Evolutionary conservation across 192 early-diverging fungal genomes (phyloP).

Genomic region (Umbelopsis vinacea): DNA sequence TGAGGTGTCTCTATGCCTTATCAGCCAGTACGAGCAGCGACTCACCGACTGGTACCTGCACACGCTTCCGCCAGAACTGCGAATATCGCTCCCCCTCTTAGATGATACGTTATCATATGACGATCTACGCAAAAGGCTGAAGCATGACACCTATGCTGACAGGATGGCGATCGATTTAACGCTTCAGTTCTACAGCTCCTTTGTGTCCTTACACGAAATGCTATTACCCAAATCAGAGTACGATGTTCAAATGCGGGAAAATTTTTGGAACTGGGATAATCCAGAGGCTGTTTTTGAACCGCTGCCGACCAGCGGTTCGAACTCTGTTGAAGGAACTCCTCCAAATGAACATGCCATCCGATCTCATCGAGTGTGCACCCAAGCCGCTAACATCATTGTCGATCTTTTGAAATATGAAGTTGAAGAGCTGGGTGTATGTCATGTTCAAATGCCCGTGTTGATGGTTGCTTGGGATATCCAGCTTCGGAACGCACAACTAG

Average conservation of each 20-base stretch:
- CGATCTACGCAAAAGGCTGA: constrained; percentile 13
- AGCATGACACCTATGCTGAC: constrained; percentile 18
- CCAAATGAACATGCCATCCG: constrained; percentile 20
- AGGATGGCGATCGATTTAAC: constrained; percentile 16
- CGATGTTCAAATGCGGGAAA: not conserved
- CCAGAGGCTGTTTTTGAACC: not conserved
- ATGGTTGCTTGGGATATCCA: constrained; percentile 28
- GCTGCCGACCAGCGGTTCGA: not conserved
- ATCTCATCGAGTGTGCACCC: constrained; percentile 27
- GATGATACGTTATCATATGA: constrained; percentile 23
- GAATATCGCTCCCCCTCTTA: constrained; percentile 24
- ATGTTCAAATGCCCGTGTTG: constrained; percentile 18
- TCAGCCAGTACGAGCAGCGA: constrained; percentile 15
- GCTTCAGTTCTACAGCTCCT: constrained; percentile 13
- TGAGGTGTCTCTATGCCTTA: constrained; percentile 20
- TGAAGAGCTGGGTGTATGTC: constrained; percentile 12
- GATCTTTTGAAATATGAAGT: constrained; percentile 26
- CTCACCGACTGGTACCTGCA: constrained; percentile 25
- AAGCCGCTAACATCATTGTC: constrained; percentile 22
- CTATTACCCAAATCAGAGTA: constrained; percentile 13
- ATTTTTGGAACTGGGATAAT: not conserved
- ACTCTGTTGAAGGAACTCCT: not conserved
- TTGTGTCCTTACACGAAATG: constrained; percentile 23
- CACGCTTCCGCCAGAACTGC: constrained; percentile 17
- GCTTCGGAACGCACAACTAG: constrained; percentile 25